Conservation (phyloP, 1,284 basidiomycete species). For the Schizophyllum commune region DNA sequence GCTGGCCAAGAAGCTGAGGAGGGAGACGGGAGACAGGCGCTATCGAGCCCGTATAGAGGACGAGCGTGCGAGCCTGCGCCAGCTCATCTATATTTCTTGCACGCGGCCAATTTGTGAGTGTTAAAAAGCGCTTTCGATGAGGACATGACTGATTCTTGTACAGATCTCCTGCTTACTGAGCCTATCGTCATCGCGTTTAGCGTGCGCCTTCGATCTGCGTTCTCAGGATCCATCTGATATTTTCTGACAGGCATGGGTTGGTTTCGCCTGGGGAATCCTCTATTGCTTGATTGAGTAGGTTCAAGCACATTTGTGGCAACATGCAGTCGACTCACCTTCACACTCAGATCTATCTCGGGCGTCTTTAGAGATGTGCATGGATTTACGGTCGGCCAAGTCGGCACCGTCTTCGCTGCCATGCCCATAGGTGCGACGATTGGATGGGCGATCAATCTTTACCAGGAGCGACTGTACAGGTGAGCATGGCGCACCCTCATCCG, state of each 20-base stretch:
- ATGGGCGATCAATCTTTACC: slow-evolving; percentile 41
- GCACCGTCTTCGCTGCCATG: slow-evolving; percentile 50
- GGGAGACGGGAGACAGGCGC: slow-evolving; percentile 49
- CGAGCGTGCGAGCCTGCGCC: slow-evolving; percentile 45
- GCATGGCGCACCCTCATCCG: slow-evolving; percentile 4
- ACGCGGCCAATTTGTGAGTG: slow-evolving; percentile 60
- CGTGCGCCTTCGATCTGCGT: slow-evolving; percentile 26
- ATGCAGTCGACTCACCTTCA: neutral
- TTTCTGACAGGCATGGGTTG: slow-evolving; percentile 58
- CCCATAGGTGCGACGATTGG: slow-evolving; percentile 32
- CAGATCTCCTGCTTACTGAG: slow-evolving; percentile 64
- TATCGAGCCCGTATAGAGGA: slow-evolving; percentile 62
- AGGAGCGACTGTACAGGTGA: slow-evolving; percentile 35
- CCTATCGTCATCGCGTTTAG: slow-evolving; percentile 71
- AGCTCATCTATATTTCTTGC: slow-evolving; percentile 57
- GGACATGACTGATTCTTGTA: neutral
- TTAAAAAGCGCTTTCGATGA: neutral
- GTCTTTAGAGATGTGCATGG: slow-evolving; percentile 56
- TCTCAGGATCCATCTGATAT: neutral
- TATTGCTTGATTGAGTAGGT: slow-evolving; percentile 61
- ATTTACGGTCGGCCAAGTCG: slow-evolving; percentile 59
- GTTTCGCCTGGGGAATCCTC: slow-evolving; percentile 72
- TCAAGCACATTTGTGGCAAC: neutral
- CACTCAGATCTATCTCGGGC: slow-evolving; percentile 38
- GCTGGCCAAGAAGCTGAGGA: slow-evolving; percentile 50